These are phyloP conservation scores for Amyloporia xantha DNA, from an alignment of 768 basidiomycete genomes.

Conservation along the genomic window DNA sequence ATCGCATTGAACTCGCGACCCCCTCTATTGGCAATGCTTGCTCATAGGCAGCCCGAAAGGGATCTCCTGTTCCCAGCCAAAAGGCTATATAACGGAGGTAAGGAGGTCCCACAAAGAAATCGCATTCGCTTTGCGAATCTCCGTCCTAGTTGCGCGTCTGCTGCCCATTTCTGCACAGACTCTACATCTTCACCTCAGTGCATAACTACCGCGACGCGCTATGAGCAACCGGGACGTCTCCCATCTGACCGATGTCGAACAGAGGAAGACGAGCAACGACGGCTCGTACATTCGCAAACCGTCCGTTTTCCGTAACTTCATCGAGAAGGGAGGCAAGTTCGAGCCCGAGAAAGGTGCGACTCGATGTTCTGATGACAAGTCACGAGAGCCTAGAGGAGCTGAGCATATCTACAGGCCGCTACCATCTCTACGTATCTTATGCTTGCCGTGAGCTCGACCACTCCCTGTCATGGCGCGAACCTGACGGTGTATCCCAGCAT, in stretches of 20 bases:
- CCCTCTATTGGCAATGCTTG: too few relatives aligned
- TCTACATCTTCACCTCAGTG: too few relatives aligned
- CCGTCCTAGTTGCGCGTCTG: too few relatives aligned
- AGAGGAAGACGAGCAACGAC: slow-evolving; percentile 46
- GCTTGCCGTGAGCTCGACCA: slow-evolving; percentile 61
- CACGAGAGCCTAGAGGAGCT: background rate
- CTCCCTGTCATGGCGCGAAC: background rate
- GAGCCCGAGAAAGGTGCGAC: slow-evolving; percentile 65
- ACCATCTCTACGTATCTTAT: slow-evolving; percentile 86
- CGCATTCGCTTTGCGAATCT: too few relatives aligned
- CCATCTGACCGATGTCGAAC: slow-evolving; percentile 44
- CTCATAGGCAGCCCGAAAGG: too few relatives aligned
- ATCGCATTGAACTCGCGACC: too few relatives aligned
- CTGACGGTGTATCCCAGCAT: slow-evolving; percentile 41
- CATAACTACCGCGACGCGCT: too few relatives aligned
- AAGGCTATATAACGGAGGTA: too few relatives aligned
- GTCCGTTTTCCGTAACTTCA: slow-evolving; percentile 47
- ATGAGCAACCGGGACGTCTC: slow-evolving; percentile 25
- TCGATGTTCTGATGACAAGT: background rate
- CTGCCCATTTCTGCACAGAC: too few relatives aligned
- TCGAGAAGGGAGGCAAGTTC: slow-evolving; percentile 54
- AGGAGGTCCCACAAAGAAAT: too few relatives aligned
- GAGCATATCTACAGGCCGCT: slow-evolving; percentile 50
- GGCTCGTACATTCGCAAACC: slow-evolving; percentile 60
- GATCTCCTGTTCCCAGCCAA: too few relatives aligned